These are phyloP conservation scores for Raddia guianensis DNA, from an alignment of 176 grass and related monocot genomes.

Conservation along the genomic window DNA sequence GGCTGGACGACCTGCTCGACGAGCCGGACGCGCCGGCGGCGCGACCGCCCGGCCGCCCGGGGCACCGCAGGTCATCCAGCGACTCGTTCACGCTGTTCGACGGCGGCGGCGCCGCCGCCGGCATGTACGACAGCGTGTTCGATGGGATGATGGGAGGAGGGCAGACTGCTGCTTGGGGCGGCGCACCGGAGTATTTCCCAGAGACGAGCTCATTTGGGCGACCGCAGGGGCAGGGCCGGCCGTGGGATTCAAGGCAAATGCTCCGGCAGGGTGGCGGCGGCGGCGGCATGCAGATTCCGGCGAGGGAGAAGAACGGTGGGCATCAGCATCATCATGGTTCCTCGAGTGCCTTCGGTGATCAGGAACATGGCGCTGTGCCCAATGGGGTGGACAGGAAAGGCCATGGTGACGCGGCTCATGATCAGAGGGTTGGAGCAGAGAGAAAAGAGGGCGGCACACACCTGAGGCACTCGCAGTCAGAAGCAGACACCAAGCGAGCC, in stretches of 20 bases:
- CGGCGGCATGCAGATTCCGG: slow-evolving; percentile 22
- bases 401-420: slow-evolving; percentile 42
- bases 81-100: slow-evolving; percentile 82
- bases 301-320: slow-evolving; percentile 50
- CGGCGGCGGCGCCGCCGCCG: slow-evolving; percentile 29
- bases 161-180: slow-evolving; percentile 37
- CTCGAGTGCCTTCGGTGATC: slow-evolving; percentile 33
- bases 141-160: slow-evolving; percentile 43
- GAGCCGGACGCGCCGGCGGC: slow-evolving; percentile 57
- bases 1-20: slow-evolving; percentile 90
- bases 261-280: slow-evolving; percentile 46
- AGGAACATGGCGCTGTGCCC: slow-evolving; percentile 34
- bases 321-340: slow-evolving; percentile 29
- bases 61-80: slow-evolving; percentile 83
- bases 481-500: slow-evolving; percentile 66
- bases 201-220: slow-evolving; percentile 53
- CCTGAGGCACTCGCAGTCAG: slow-evolving; percentile 59
- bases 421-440: slow-evolving; percentile 48
- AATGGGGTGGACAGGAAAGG: slow-evolving; percentile 53
- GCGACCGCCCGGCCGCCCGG: slow-evolving; percentile 42
- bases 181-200: slow-evolving; percentile 45
- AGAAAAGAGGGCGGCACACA: slow-evolving; percentile 50
- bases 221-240: slow-evolving; percentile 46
- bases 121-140: slow-evolving; percentile 46
- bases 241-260: slow-evolving; percentile 55